Percentiles rank a stretch among this genome's conserved stretches.
Evolutionary conservation across 768 basidiomycete species (phyloP).

Genomic region (Dioszegia aurantiaca): DNA sequence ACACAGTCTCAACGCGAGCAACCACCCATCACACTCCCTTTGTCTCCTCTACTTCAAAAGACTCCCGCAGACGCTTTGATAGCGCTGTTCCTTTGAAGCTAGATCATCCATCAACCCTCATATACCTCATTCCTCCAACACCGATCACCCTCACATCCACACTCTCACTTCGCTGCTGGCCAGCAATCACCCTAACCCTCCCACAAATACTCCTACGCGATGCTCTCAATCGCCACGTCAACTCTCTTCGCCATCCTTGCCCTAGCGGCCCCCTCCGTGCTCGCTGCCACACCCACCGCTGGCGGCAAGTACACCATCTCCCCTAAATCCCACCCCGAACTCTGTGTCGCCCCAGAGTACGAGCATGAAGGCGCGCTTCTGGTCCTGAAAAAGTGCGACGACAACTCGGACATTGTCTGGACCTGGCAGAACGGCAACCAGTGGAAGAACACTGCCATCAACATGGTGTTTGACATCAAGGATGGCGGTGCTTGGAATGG

Average conservation of each 20-base stretch:
- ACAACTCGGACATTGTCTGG: conserved; percentile 32
- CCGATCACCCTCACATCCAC: no score
- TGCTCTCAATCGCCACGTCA: conserved; percentile 22
- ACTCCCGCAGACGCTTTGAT: neutral
- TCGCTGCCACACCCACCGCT: conserved; percentile 19
- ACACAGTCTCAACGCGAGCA: neutral
- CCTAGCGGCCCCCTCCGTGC: conserved; percentile 14
- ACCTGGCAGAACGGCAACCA: conserved; percentile 22
- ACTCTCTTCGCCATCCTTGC: conserved; percentile 22
- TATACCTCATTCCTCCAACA: no score
- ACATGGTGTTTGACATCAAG: conserved; percentile 37
- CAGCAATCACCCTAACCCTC: conserved; percentile 1
- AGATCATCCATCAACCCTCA: neutral
- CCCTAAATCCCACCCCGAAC: conserved; percentile 28
- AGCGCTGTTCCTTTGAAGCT: conserved; percentile 1
- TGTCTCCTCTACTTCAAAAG: neutral
- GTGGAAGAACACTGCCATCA: conserved; percentile 30
- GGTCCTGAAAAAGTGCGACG: conserved; percentile 34
- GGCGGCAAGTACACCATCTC: conserved; percentile 36
- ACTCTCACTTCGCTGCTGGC: conserved; percentile 7
- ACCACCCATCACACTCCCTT: conserved; percentile 1
- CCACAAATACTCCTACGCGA: conserved; percentile 1
- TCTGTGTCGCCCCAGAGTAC: conserved; percentile 34
- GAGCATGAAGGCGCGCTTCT: conserved; percentile 30
- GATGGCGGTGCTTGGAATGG: conserved; percentile 37